Conservation (phyloP, 2,329 filamentous ascomycete genomes). For the Xylaria polymorpha region DNA sequence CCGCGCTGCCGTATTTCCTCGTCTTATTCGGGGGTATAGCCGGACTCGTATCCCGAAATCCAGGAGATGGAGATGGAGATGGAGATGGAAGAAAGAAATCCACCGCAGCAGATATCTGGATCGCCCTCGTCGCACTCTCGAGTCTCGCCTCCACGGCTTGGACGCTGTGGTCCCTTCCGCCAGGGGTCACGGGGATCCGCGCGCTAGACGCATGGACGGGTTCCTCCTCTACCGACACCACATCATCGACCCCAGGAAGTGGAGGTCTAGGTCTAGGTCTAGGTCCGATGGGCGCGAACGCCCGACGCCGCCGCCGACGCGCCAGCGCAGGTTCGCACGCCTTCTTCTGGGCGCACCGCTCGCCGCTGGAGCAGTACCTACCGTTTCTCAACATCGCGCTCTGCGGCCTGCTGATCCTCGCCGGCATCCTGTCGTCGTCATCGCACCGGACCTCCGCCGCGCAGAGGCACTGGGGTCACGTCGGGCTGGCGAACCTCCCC, state of each 20-base stretch:
- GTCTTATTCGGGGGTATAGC: conserved; percentile 53
- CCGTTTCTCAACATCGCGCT: conserved; percentile 70
- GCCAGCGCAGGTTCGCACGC: conserved; percentile 9
- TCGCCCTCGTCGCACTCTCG: conserved; percentile 68
- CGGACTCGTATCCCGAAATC: neutral
- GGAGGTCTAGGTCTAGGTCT: neutral
- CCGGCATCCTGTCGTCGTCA: conserved; percentile 53
- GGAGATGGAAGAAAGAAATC: neutral
- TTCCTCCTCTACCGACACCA: no score
- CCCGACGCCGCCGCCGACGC: conserved; percentile 38
- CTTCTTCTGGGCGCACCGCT: conserved; percentile 43
- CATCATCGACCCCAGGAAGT: neutral
- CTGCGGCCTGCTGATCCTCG: conserved; percentile 62
- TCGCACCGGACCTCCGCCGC: conserved; percentile 34
- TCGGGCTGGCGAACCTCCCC: conserved; percentile 64
- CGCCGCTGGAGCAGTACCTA: conserved; percentile 68
- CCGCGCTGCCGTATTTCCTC: conserved; percentile 66
- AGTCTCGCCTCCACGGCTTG: conserved; percentile 73
- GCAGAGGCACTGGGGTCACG: conserved; percentile 47
- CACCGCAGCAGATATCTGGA: conserved; percentile 50
- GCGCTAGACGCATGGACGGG: conserved; percentile 59
- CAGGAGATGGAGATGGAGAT: neutral
- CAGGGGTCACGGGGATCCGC: conserved; percentile 65
- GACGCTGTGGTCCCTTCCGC: conserved; percentile 67
- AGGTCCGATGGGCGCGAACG: conserved; percentile 29